phyloP scores from a whole-genome alignment of 2,329 filamentous ascomycete species.

The Diaporthe ilicicola region DNA sequence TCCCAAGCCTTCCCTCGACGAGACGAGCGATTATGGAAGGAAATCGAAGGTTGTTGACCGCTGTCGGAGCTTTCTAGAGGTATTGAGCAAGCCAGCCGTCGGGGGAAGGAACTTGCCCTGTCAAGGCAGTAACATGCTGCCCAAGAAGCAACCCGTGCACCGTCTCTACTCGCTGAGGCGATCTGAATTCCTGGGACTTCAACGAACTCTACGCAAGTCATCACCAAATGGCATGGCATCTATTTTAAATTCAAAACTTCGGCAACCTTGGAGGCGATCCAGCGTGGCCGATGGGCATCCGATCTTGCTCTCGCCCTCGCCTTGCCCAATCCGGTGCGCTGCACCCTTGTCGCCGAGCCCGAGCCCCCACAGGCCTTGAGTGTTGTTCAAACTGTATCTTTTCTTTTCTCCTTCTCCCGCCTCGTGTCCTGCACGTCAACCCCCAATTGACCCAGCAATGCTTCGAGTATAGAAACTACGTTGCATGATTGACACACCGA shows the following conservation, averaged over 20 bases:
- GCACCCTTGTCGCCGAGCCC: conserved; percentile 20
- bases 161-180: background rate
- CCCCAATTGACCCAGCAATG: background rate
- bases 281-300: conserved; percentile 9
- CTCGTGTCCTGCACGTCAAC: background rate
- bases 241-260: background rate
- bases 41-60: background rate
- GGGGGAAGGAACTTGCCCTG: background rate
- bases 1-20: background rate
- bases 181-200: background rate
- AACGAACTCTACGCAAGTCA: background rate
- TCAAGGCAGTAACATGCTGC: background rate
- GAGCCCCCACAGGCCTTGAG: conserved; percentile 9
- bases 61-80: background rate
- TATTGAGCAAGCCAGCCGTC: background rate
- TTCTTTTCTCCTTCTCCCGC: background rate
- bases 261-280: background rate
- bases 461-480: background rate
- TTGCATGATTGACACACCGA: background rate
- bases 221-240: background rate
- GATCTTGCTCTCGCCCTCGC: background rate
- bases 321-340: conserved; percentile 11
- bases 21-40: no score
- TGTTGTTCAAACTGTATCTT: background rate
- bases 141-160: background rate